Conservation (phyloP, 495 filamentous ascomycete species). For the Neurospora pannonica region DNA sequence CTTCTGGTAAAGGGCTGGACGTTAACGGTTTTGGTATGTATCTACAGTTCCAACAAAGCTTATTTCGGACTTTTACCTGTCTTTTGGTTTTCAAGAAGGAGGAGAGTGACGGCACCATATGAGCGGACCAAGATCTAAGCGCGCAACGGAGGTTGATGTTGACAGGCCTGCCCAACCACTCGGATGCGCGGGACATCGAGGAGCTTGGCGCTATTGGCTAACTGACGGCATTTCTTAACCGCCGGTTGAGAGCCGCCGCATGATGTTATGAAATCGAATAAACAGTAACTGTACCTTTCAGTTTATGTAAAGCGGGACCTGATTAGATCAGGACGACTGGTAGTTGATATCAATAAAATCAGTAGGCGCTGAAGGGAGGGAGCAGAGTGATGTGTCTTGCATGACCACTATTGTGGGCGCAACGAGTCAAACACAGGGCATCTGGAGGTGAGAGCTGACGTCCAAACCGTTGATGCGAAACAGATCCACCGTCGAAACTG, state of each 20-base stretch:
- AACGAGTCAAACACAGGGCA: neutral
- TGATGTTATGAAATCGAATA: neutral
- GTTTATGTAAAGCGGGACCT: neutral
- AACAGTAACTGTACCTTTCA: rapidly evolving
- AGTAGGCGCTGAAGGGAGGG: neutral
- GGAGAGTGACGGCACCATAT: neutral
- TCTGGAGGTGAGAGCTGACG: neutral
- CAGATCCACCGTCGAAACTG: conserved; percentile 9
- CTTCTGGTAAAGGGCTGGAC: too few species aligned
- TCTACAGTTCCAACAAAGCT: too few species aligned
- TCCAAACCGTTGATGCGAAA: conserved; percentile 4
- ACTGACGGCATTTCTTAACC: neutral
- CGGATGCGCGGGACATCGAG: neutral
- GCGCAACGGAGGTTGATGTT: neutral
- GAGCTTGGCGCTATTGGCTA: neutral
- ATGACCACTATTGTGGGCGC: neutral
- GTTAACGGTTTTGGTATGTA: too few species aligned
- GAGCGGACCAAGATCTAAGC: neutral
- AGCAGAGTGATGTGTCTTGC: neutral
- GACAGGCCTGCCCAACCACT: neutral
- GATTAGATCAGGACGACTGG: neutral
- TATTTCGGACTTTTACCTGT: too few species aligned
- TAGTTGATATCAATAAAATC: neutral
- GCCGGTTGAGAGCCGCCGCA: neutral
- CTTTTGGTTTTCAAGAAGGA: neutral